Conservation (phyloP, 1,139 yeast species). For the Blastobotrys apis region DNA sequence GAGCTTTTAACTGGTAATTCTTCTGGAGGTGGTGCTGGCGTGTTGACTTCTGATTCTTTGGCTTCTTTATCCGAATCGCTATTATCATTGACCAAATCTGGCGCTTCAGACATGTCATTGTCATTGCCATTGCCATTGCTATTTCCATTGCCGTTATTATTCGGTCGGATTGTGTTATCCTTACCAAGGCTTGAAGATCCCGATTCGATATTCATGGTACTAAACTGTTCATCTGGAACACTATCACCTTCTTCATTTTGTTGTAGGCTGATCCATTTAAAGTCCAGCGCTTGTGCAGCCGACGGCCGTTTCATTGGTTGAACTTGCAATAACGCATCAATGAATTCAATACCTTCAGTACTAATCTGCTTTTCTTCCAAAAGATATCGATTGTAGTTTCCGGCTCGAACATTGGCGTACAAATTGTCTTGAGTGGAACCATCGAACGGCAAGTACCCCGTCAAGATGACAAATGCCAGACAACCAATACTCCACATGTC, state of each 20-base stretch:
- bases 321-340: slow-evolving; percentile 64
- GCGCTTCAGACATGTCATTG: slow-evolving; percentile 2
- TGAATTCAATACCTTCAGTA: slow-evolving; percentile 61
- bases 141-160: background rate
- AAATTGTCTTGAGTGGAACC: slow-evolving; percentile 86
- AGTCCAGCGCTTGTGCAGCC: slow-evolving; percentile 67
- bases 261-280: slow-evolving; percentile 52
- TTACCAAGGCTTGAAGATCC: slow-evolving; percentile 2
- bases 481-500: slow-evolving; percentile 98
- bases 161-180: slow-evolving; percentile 5
- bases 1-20: slow-evolving; percentile 1
- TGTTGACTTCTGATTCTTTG: slow-evolving; percentile 18
- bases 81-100: slow-evolving; percentile 10
- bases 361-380: slow-evolving; percentile 62
- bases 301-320: slow-evolving; percentile 67
- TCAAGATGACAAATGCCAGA: slow-evolving; percentile 78
- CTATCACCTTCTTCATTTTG: background rate
- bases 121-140: background rate
- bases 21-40: slow-evolving; percentile 2
- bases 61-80: slow-evolving; percentile 24
- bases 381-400: slow-evolving; percentile 78
- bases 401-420: slow-evolving; percentile 68
- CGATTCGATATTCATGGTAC: slow-evolving; percentile 10
- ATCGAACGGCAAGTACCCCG: slow-evolving; percentile 91
- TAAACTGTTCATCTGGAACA: slow-evolving; percentile 7